phyloP scores from a whole-genome alignment of 345 rosid species.

The Salix exigua region DNA sequence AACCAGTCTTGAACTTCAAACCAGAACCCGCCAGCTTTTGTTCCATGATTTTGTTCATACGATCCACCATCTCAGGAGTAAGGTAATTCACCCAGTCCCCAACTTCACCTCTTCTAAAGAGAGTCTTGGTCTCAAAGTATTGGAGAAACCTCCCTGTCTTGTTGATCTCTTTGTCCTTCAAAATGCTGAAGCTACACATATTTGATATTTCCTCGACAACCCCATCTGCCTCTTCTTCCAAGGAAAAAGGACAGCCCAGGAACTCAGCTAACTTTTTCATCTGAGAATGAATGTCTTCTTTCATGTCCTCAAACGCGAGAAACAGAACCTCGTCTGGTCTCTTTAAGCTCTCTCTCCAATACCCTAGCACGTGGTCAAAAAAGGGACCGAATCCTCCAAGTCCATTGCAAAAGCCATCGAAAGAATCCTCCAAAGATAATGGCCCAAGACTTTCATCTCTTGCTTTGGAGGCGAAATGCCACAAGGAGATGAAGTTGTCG shows the following conservation, averaged over 20 bases:
- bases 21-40: constrained; percentile 47
- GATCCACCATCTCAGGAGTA: constrained; percentile 14
- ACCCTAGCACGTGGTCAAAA: constrained; percentile 35
- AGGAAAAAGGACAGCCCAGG: constrained; percentile 12
- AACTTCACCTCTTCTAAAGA: constrained; percentile 16
- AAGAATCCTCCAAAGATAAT: constrained; percentile 28
- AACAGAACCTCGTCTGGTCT: constrained; percentile 24
- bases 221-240: constrained; percentile 13
- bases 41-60: constrained; percentile 25
- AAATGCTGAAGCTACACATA: constrained; percentile 14
- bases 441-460: constrained; percentile 6
- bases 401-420: constrained; percentile 34
- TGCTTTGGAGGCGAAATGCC: constrained; percentile 20
- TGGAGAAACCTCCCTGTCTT: constrained; percentile 4
- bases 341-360: constrained; percentile 31
- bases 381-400: constrained; percentile 31
- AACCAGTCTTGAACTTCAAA: constrained; percentile 33
- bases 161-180: constrained; percentile 17
- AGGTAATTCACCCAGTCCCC: constrained; percentile 18
- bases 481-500: constrained; percentile 22
- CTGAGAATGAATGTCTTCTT: constrained; percentile 15
- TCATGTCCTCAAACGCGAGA: constrained; percentile 38
- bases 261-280: constrained; percentile 23
- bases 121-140: constrained; percentile 3
- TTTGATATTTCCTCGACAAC: constrained; percentile 3